Evolutionary conservation across 495 filamentous ascomycete genomes (phyloP).

Genomic region (Penicillium coffeae): DNA sequence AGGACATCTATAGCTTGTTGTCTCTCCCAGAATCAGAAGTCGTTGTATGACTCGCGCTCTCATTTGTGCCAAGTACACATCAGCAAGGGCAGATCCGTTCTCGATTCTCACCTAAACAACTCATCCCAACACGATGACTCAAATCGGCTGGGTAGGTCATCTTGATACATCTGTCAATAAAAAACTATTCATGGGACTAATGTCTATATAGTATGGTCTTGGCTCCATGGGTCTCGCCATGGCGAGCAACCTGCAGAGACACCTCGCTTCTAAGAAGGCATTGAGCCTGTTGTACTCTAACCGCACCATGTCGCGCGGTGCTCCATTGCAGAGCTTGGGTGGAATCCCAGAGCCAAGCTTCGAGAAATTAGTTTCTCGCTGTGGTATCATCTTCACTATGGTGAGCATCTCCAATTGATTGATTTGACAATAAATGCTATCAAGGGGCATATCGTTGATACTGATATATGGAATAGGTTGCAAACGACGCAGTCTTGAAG

Average conservation of each 20-base stretch:
- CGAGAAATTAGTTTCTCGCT: constrained; percentile 31
- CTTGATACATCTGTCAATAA: not conserved
- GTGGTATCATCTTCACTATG: constrained; percentile 47
- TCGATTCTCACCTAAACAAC: not conserved
- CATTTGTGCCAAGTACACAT: too few species aligned
- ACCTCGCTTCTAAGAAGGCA: constrained; percentile 36
- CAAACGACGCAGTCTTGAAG: constrained; percentile 39
- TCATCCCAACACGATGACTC: constrained; percentile 25
- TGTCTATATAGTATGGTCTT: constrained; percentile 36
- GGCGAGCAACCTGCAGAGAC: constrained; percentile 45
- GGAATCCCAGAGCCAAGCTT: constrained; percentile 33
- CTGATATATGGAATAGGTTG: constrained; percentile 25
- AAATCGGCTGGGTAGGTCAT: constrained; percentile 38
- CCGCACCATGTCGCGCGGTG: constrained; percentile 41
- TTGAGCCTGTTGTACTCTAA: constrained; percentile 40
- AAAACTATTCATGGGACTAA: constrained; percentile 11
- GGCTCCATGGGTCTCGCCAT: constrained; percentile 50
- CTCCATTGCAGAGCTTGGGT: constrained; percentile 32
- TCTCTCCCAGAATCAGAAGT: too few species aligned
- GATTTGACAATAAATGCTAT: not conserved
- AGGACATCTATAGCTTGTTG: too few species aligned
- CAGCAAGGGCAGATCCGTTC: not conserved
- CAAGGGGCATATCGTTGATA: not conserved
- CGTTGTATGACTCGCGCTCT: too few species aligned
- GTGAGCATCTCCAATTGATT: constrained; percentile 10